A percentile compares a stretch with the other conserved stretches of the same genome.
These are phyloP conservation scores for Echinosphaeria canescens DNA, from an alignment of 2,329 filamentous ascomycete genomes.

Conservation along the genomic window DNA sequence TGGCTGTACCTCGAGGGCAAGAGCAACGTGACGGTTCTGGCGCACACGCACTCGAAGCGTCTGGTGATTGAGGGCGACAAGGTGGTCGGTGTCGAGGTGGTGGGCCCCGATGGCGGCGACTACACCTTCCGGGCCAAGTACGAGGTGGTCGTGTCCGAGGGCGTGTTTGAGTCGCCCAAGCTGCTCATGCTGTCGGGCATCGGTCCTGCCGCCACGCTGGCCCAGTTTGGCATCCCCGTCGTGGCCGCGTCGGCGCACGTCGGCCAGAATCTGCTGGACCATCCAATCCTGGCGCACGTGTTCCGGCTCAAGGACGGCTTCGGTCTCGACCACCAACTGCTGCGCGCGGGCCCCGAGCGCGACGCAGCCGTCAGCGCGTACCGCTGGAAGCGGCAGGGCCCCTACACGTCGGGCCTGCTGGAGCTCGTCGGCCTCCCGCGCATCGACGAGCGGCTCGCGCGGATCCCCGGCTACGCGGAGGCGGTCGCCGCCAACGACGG, in stretches of 20 bases:
- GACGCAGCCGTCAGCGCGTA: slow-evolving; percentile 14
- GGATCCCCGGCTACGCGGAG: slow-evolving; percentile 20
- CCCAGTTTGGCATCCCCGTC: slow-evolving; percentile 26
- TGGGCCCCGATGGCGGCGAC: slow-evolving; percentile 16
- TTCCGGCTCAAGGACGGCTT: slow-evolving; percentile 19
- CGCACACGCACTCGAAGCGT: slow-evolving; percentile 23
- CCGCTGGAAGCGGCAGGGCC: slow-evolving; percentile 14
- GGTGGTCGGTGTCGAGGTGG: slow-evolving; percentile 21
- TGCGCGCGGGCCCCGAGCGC: slow-evolving; percentile 13
- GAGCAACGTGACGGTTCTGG: slow-evolving; percentile 29
- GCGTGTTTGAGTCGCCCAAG: slow-evolving; percentile 41
- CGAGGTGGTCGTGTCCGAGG: slow-evolving; percentile 24
- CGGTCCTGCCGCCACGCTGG: slow-evolving; percentile 28
- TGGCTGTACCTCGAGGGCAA: slow-evolving; percentile 27
- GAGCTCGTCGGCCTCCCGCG: slow-evolving; percentile 32
- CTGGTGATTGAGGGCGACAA: slow-evolving; percentile 22
- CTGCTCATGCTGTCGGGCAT: slow-evolving; percentile 44
- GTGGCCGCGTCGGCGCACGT: slow-evolving; percentile 36
- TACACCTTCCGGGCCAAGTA: slow-evolving; percentile 21
- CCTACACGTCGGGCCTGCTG: slow-evolving; percentile 16
- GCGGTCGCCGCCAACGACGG: slow-evolving; percentile 18
- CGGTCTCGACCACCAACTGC: slow-evolving; percentile 16
- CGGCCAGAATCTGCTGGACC: slow-evolving; percentile 41
- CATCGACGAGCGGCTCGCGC: slow-evolving; percentile 29
- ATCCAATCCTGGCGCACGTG: slow-evolving; percentile 28